Base-by-base conservation (phyloP, 352 stramenopile species). In the Phytophthora ohioensis region DNA sequence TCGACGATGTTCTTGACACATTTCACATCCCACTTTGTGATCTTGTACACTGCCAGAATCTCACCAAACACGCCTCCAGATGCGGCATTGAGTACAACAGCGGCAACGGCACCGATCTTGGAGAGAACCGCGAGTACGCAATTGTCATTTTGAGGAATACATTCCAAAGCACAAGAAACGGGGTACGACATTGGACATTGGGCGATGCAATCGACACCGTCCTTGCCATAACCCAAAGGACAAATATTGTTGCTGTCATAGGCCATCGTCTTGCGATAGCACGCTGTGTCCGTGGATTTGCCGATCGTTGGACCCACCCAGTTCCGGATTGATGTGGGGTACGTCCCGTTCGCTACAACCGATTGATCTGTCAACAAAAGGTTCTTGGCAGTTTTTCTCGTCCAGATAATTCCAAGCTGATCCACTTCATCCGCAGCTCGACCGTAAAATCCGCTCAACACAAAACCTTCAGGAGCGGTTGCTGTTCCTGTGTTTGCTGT, bases 321-420 rank as follows among this genome's bases (percentile, higher is more conserved):
- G 45, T 73, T 77, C 11, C 58, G 58, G 30, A 77, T 77, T 0
- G 69, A 71, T 5, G 46, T 60, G 36, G 64, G 64, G 38, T 70
- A 73, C 13, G 61, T 68, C 6, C 32, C 49, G 53, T 66, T 71
- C 0, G 65, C 65, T 12, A 73, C 45, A 38, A 58, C 51, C 0
- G 64, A 66, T 2, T 56, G 52, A 38, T 77, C 70, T 0, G 59
- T 74, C 6, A 77, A 13, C 38, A n/a, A 10, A 2, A 43, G 38
- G 11, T 43, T 43, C 38, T 43, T 43, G 4, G 38, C 38, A 10
- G 38, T 43, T 13, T 43, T 17, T 13, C 38, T 17, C n/a, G 38
- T 43, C 6, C 39, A 43, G 8, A 43, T 43, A 10, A 13, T 13
- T 5, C 38, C 38, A 15, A 43, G 12, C 38, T 43, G 38, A 43